These are phyloP conservation scores for Incumbomyces lentus DNA, from an alignment of 2,329 filamentous ascomycete species.

Conservation along the genomic window DNA sequence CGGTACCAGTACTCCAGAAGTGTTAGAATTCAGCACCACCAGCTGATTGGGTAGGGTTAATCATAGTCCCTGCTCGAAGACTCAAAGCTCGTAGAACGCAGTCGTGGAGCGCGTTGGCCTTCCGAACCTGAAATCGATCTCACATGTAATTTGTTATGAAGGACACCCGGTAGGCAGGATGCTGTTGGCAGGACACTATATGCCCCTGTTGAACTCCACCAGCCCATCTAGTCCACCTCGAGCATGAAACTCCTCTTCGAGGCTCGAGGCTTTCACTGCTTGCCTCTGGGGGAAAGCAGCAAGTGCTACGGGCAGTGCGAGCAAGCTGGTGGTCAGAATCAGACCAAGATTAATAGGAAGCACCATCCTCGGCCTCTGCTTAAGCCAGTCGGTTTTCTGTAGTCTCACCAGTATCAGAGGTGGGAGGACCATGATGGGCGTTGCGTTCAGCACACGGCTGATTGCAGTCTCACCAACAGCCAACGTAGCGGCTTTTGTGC, in stretches of 20 bases:
- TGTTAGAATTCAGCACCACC: too few relatives aligned
- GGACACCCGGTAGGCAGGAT: too few relatives aligned
- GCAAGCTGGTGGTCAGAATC: slow-evolving; percentile 76
- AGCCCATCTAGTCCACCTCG: slow-evolving; percentile 67
- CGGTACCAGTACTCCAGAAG: too few relatives aligned
- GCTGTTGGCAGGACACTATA: slow-evolving; percentile 37
- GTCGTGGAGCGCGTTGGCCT: too few relatives aligned
- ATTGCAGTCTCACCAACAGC: slow-evolving; percentile 90
- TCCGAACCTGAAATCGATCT: too few relatives aligned
- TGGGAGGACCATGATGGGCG: slow-evolving; percentile 93
- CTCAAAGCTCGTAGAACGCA: too few relatives aligned
- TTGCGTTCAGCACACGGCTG: slow-evolving; percentile 83
- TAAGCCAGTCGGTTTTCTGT: slow-evolving; percentile 75
- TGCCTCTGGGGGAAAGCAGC: slow-evolving; percentile 90
- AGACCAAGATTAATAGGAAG: slow-evolving; percentile 76
- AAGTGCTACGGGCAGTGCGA: slow-evolving; percentile 78
- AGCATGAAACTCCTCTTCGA: slow-evolving; percentile 81
- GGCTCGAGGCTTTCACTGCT: slow-evolving; percentile 58
- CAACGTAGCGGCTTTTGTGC: slow-evolving; percentile 73
- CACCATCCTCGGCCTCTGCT: slow-evolving; percentile 63
- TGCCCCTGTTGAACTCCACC: slow-evolving; percentile 93
- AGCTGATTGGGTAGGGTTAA: too few relatives aligned
- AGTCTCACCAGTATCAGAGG: slow-evolving; percentile 75
- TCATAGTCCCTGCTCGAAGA: too few relatives aligned
- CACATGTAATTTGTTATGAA: too few relatives aligned